phyloP scores from a whole-genome alignment of 345 rosid genomes.

The Sisymbrium irio region DNA sequence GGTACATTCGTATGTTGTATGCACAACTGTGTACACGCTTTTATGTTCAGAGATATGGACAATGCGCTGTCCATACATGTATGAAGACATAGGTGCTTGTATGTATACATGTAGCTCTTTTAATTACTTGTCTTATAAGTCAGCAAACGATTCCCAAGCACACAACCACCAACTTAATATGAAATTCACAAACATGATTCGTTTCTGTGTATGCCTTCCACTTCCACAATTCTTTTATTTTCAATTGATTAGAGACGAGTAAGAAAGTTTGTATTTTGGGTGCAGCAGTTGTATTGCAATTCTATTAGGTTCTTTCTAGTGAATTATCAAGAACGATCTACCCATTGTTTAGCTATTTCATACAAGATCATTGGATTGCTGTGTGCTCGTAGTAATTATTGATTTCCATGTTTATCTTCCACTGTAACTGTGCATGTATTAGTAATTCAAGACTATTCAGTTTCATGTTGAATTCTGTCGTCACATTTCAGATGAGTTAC shows the following conservation, averaged over 20 bases:
- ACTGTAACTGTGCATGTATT: not conserved
- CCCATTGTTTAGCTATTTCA: not conserved
- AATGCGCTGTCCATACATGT: not conserved
- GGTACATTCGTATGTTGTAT: not conserved
- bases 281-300: not conserved
- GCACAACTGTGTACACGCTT: not conserved
- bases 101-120: not conserved
- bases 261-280: not conserved
- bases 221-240: not conserved
- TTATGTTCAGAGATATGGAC: not conserved
- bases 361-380: not conserved
- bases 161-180: not conserved
- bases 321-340: not conserved
- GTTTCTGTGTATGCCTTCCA: not conserved
- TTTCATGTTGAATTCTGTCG: conserved; percentile 13
- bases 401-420: conserved; percentile 2
- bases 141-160: not conserved
- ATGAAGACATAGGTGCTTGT: not conserved
- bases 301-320: not conserved
- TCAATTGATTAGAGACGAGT: not conserved
- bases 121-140: not conserved
- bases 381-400: not conserved
- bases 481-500: conserved; percentile 14
- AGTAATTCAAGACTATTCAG: not conserved
- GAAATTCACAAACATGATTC: not conserved